A percentile compares a stretch with the other conserved stretches of the same genome.
Evolutionary conservation across 1,139 yeast genomes (phyloP).

Genomic region (Saccharomyces uvarum): DNA sequence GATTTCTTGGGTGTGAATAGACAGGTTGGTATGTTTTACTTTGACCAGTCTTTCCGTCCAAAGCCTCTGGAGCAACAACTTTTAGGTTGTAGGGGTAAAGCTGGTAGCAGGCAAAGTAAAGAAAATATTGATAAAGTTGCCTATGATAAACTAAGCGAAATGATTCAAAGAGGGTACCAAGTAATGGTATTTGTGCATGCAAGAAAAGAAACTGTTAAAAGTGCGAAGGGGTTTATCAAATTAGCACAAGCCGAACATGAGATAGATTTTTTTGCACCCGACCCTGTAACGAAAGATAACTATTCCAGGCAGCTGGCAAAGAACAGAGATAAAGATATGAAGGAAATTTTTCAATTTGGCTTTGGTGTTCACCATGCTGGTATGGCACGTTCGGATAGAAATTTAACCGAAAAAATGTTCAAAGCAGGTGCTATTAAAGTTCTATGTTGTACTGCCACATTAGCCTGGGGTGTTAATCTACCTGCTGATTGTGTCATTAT

Average conservation of each 20-base stretch:
- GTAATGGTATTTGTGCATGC: conserved; percentile 97
- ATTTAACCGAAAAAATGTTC: conserved; percentile 82
- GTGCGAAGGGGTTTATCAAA: conserved; percentile 65
- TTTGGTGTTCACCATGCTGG: conserved; percentile 98
- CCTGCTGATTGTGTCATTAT: conserved; percentile 97
- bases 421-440: conserved; percentile 81
- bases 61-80: conserved; percentile 87
- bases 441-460: conserved; percentile 89
- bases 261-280: conserved; percentile 51
- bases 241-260: conserved; percentile 60
- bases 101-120: conserved; percentile 62
- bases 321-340: conserved; percentile 69
- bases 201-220: conserved; percentile 81
- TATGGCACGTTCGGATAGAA: conserved; percentile 85
- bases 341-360: conserved; percentile 73
- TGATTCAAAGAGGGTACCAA: conserved; percentile 66
- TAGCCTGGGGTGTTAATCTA: conserved; percentile 98
- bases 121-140: conserved; percentile 72
- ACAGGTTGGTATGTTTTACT: conserved; percentile 83
- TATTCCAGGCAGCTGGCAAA: conserved; percentile 64
- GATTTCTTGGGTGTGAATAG: conserved; percentile 90
- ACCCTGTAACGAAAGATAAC: conserved; percentile 35
- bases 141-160: conserved; percentile 66
- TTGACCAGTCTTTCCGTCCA: conserved; percentile 89
- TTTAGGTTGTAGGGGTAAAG: conserved; percentile 81